Base-by-base conservation (phyloP, 2,329 filamentous ascomycete species). In the Drechslerella stenobrocha region DNA sequence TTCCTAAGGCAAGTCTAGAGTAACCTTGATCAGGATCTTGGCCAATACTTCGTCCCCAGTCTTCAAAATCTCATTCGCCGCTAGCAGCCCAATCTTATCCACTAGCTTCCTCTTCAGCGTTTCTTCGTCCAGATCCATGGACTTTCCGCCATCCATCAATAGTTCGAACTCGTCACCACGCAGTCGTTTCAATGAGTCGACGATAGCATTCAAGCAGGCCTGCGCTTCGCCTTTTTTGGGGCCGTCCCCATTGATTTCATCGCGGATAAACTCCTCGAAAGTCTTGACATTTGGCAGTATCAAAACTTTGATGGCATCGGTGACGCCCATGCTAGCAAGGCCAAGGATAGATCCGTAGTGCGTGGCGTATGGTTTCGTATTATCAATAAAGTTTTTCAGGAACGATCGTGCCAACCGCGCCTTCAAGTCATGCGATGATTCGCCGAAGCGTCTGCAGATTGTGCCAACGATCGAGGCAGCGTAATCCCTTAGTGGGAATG, bases 381-480 rank as follows among this genome's bases (percentile, higher is more conserved):
- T 89, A 73, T 96, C 91, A 26, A 98, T 82, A 76, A 96, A 92
- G 73, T 88, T 86, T 78, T 96, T 96, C 30, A 97, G 82, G 74
- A 90, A 96, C 0, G 91, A 93, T n/a, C 93, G 84, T 2, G 90
- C 91, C 26, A 98, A 86, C 70, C 95, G 89, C 1, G 91, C 87
- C 60, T 90, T 89, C 23, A 97, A 83, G 11, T 90, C 87, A 42
- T 88, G 85, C 61, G 91, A 95, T 2, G 86, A 87, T 23, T 85
- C 82, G 3, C 87, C 85, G 78, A 95, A 96, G 74, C 91, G 92
- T 70, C 82, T 83, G 2, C 88, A 86, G 35, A 98, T 88, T 32
- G 84, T 83, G 28, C 85, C 87, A 13, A 97, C 82, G 3, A 98
- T 81, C 0, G 88, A 88, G 0, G 90, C 90, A 0, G 93, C 87